These are phyloP conservation scores for Daldinia sp. DNA, from an alignment of 2,329 filamentous ascomycete species.

Conservation along the genomic window DNA sequence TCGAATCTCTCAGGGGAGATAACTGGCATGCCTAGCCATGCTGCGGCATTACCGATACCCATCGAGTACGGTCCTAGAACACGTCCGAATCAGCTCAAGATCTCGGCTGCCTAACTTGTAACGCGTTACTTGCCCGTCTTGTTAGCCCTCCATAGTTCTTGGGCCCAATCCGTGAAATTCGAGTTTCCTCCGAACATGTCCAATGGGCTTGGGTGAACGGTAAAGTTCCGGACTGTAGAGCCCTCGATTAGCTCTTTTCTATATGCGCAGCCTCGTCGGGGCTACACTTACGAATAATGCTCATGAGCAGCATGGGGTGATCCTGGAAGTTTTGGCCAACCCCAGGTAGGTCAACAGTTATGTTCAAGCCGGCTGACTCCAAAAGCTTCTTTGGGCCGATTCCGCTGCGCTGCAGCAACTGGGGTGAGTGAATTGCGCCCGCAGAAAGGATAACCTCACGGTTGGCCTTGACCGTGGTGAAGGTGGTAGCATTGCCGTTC, in stretches of 20 bases:
- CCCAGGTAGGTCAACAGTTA: constrained; percentile 53
- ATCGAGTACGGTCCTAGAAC: constrained; percentile 46
- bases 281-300: constrained; percentile 40
- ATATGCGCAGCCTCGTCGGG: background rate
- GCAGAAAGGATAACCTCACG: constrained; percentile 56
- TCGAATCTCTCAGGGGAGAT: constrained; percentile 46
- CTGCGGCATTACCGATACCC: constrained; percentile 47
- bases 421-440: constrained; percentile 52
- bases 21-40: constrained; percentile 49
- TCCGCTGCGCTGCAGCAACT: constrained; percentile 49
- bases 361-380: constrained; percentile 51
- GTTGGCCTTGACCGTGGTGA: constrained; percentile 42
- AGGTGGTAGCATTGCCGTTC: constrained; percentile 26
- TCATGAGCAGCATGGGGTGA: constrained; percentile 49
- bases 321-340: constrained; percentile 61
- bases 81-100: background rate
- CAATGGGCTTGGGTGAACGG: constrained; percentile 42
- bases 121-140: constrained; percentile 36
- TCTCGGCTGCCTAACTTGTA: constrained; percentile 10
- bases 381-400: constrained; percentile 54
- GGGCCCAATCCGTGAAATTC: constrained; percentile 43
- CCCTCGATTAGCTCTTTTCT: background rate
- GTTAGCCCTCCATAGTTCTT: constrained; percentile 43
- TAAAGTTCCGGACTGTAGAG: constrained; percentile 40
- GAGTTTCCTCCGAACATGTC: constrained; percentile 41